Base-by-base conservation (phyloP, 2,329 filamentous ascomycete species). In the Pseudodiploospora longispora region DNA sequence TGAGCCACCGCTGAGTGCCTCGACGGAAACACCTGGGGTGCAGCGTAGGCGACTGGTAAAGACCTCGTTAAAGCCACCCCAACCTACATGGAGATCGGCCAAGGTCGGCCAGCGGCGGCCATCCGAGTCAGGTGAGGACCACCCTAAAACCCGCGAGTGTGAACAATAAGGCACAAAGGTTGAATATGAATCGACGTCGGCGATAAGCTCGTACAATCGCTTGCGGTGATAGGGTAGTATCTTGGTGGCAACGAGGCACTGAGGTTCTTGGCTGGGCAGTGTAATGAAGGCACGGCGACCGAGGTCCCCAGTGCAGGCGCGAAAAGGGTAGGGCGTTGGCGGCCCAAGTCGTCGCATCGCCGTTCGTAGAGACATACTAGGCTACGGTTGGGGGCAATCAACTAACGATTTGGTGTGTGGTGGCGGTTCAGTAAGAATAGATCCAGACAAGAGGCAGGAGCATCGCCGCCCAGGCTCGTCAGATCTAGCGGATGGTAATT, bases 161-260 rank as follows among this genome's bases (percentile, higher is more conserved):
- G 79, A 76, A 68, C 91, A 95, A 75, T 94, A 96, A 8, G 93
- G 93, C n/a, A 98, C 79, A 72, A 97, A 98, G 52, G 72, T 63
- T 33, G 76, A 71, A 76, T 98, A 98, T 50, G 80, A 80, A 63
- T 87, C 79, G 52, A 98, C 82, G 65, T 96, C 88, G 67, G 89
- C 82, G 63, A 98, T 90, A 43, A 96, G 76, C 53, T 74, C 72
- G 77, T 93, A 98, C 54, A 98, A 81, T 2, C 79, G 71, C 4
- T 65, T 57, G 30, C 80, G 71, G 1, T 82, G 68, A 71, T 94
- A 94, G 10, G 86, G 85, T 10, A 97, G 82, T 4, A 75, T 84
- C 49, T 88, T 85, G 19, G 75, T 74, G 8, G 88, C 89, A 41
- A 76, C 79, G 46, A 97, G 74, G 51, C 71, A 78, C 59, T 90